Base-by-base conservation (phyloP, 108 stramenopile genomes). In the Pseudonitzschia multistriata region DNA sequence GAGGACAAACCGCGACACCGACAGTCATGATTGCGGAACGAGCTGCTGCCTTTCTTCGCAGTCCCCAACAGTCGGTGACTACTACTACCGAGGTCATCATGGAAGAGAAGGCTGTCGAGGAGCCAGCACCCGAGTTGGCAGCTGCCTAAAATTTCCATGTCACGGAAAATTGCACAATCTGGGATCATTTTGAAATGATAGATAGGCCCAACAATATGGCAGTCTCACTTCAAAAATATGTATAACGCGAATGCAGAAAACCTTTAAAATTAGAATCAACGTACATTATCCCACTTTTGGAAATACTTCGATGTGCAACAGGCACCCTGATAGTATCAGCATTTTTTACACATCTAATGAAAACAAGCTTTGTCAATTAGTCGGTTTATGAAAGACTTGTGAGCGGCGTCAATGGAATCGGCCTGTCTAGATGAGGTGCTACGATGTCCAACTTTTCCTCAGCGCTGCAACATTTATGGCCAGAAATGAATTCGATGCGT, bases 1-100 rank as follows among this genome's bases (percentile, higher is more conserved):
- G 74, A 24, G 82, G 82, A 31, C 73, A 83, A 14, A 80, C 79
- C 19, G 69, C 60, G 19, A 73, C 82, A 11, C 78, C 82, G n/a
- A 75, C 79, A 3, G 73, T 83, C 34, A 79, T 79, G 79, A 57
- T 83, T 27, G 79, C 78, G 21, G 82, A 83, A 37, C 70, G 74
- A 28, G 70, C 72, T 24, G 81, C 81, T 52, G 70, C 66, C 8
- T 66, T 79, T 29, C 72, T 78, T 47, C 30, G 28, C 35, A 71
- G 42, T 35, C 57, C 57, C n/a, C 57, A 59, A 6, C 57, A 59
- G n/a, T 59, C 57, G n/a, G 57, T 59, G 34, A 59, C 57, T 6
- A 59, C 57, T 17, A 59, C 57, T 33, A 59, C 57, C 31, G 57
- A 59, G 34, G 0, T 59, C 21, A 59, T 59, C 34, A 59, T 59